These are phyloP conservation scores for Parafenestella ontariensis DNA, from an alignment of 2,329 filamentous ascomycete genomes.

Conservation along the genomic window DNA sequence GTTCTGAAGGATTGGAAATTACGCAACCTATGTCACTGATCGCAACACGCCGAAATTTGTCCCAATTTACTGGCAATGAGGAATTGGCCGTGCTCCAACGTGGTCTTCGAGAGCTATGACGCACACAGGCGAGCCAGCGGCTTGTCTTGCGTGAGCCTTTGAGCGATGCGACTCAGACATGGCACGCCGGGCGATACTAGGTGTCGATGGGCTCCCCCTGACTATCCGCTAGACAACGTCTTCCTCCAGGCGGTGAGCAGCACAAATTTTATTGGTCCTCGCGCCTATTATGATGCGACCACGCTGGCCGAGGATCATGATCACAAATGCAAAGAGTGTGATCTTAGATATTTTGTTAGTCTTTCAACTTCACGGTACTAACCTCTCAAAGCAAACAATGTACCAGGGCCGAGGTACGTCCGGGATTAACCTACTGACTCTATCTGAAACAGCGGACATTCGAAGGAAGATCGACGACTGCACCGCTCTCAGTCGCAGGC, in stretches of 20 bases:
- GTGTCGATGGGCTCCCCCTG: constrained; percentile 26
- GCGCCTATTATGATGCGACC: constrained; percentile 16
- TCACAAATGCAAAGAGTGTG: constrained; percentile 4
- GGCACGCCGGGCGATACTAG: constrained; percentile 28
- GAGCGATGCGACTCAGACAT: constrained; percentile 31
- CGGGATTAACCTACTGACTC: constrained; percentile 1
- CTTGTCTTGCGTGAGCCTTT: constrained; percentile 21
- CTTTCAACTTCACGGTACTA: constrained; percentile 9
- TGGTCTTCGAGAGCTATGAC: constrained; percentile 28
- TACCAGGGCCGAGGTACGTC: not conserved
- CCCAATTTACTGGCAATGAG: constrained; percentile 13
- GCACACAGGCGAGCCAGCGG: constrained; percentile 20
- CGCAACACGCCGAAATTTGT: constrained; percentile 10
- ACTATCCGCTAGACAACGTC: constrained; percentile 17
- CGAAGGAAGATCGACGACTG: not conserved
- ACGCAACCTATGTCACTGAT: constrained; percentile 10
- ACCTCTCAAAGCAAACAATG: constrained; percentile 3
- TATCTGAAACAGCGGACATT: constrained; percentile 7
- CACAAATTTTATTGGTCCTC: constrained; percentile 29
- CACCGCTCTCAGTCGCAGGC: not conserved
- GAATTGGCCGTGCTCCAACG: constrained; percentile 24
- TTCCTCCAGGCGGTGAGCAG: constrained; percentile 39
- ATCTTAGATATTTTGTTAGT: constrained; percentile 14
- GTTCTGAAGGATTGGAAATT: constrained; percentile 7
- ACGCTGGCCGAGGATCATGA: constrained; percentile 13